Base-by-base conservation (phyloP, 2,329 filamentous ascomycete species). In the Botryotinia globosa region DNA sequence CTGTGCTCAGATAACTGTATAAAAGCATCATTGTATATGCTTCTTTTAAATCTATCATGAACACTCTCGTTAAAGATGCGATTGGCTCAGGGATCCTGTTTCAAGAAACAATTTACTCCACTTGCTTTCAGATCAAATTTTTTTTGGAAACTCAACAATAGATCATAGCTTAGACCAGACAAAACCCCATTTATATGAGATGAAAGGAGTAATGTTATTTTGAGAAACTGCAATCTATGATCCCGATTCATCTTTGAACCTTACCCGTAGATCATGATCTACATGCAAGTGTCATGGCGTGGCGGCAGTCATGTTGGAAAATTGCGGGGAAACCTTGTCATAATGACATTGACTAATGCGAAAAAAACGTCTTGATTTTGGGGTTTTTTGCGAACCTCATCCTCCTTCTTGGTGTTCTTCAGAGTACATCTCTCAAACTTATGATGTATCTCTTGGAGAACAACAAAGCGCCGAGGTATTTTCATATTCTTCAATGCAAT, bases 311-410 rank as follows among this genome's bases (percentile, higher is more conserved):
- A 66, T n/a, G 10, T 1, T 51, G 29, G 6, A 45, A 66, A 66
- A 29, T 32, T 66, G 37, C 39, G 63, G 63, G 63, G 44, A 51
- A 54, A 37, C 45, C 63, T 66, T 66, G 45, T 51, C 22, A n/a
- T n/a, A 34, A 32, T 54, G 9, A 51, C 32, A 54, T 37, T 51
- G 63, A 51, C 45, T 66, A 22, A 44, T 45, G n/a, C 32, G 25
- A 32, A n/a, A 44, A 29, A 45, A 45, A 29, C 18, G 20, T 63
- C 18, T n/a, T 22, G 18, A 25, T 45, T 32, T 6, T 39, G 34
- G 22, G 0, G n/a, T 61, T 2, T 8, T 39, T 61, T n/a, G 22
- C 6, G 22, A n/a, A 61, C 9, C 4, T 25, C 14, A 8, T 32
- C 14, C 58, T 37, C 22, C 58, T 37, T 7, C 7, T 34, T n/a